A percentile compares a stretch with the other conserved stretches of the same genome.
Evolutionary conservation across 2,329 filamentous ascomycete species (phyloP).

Genomic region (Exophiala alcalophila): DNA sequence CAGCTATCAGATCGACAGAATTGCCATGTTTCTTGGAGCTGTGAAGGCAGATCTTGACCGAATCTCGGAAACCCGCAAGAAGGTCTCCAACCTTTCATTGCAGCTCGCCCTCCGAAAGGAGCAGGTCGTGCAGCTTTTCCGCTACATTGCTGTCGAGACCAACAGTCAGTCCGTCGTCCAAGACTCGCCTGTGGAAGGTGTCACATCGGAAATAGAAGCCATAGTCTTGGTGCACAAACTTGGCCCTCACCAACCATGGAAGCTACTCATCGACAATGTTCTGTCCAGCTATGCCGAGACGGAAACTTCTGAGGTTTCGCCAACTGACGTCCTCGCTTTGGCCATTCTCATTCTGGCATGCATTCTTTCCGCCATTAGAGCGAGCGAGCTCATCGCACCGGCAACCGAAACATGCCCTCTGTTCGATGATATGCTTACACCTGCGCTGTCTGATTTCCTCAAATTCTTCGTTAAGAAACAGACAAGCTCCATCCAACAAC

Average conservation of each 20-base stretch:
- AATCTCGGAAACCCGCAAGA: constrained; percentile 5
- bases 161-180: not conserved
- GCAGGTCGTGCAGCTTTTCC: constrained; percentile 6
- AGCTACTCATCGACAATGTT: constrained; percentile 8
- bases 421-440: constrained; percentile 5
- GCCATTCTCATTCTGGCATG: constrained; percentile 16
- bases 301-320: not conserved
- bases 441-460: constrained; percentile 17
- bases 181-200: too few species aligned
- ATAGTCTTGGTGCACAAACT: constrained; percentile 14
- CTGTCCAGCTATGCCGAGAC: constrained; percentile 2
- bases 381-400: not conserved
- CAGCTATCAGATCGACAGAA: constrained; percentile 11
- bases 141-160: constrained; percentile 6
- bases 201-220: constrained; percentile 17
- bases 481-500: not conserved
- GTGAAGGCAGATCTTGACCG: not conserved
- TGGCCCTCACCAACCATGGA: constrained; percentile 9
- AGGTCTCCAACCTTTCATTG: constrained; percentile 16
- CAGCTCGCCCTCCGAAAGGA: constrained; percentile 13
- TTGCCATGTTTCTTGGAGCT: not conserved
- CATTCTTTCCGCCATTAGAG: constrained; percentile 9
- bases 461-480: constrained; percentile 13
- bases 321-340: constrained; percentile 14
- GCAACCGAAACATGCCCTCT: not conserved